Evolutionary conservation across 768 basidiomycete genomes (phyloP), one percentile per base, ranked within the genome.

Genomic region (Suillus subaureus): DNA sequence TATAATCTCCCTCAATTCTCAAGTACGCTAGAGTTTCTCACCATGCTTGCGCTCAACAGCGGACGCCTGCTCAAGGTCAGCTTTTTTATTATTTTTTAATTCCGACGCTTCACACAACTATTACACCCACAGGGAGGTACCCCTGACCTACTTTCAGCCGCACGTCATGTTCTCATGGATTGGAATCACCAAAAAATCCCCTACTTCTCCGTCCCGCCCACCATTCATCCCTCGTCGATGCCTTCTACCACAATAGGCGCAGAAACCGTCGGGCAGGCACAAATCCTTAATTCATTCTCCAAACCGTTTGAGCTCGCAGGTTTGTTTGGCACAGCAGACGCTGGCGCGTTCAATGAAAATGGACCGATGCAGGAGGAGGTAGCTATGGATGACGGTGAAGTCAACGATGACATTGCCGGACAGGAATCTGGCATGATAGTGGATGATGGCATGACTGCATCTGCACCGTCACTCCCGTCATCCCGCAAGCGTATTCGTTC

Each of bases 101-200:
- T 35, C 57, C 55, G 23, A 33, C 37, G 51, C 23, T 47, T 31
- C 64, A 28, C 42, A 42, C 2, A 60, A 35, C 54, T 31, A 21
- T 60, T 31, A 7, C 28, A 5, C 7, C 5, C 2, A 37, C 68
- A 93, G 91, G 96, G 96, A 37, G 97, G 97, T 57, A 91, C 94
- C 0, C 96, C 97, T 2, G 95, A 98, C 75, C 76, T 96, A 39
- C 86, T 90, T 51, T 82, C 91, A 7, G 86, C 94, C 0, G 94
- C 96, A 0, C 89, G 93, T 39, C 87, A 90, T 16, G 84, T 98
- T 28, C 77, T 98, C 1, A 86, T 82, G 58, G 96, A 99, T 74
- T 99, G 97, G 96, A 98, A 98, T 71, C 88, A 93, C 64, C 95
- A 97, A 75, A 97, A 94, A 73, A 97, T 98, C 13, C 91, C 93